A percentile compares a stretch with the other conserved stretches of the same genome.
These are phyloP conservation scores for Colletotrichum neosansevieriae DNA, from an alignment of 2,329 filamentous ascomycete genomes.

Conservation along the genomic window DNA sequence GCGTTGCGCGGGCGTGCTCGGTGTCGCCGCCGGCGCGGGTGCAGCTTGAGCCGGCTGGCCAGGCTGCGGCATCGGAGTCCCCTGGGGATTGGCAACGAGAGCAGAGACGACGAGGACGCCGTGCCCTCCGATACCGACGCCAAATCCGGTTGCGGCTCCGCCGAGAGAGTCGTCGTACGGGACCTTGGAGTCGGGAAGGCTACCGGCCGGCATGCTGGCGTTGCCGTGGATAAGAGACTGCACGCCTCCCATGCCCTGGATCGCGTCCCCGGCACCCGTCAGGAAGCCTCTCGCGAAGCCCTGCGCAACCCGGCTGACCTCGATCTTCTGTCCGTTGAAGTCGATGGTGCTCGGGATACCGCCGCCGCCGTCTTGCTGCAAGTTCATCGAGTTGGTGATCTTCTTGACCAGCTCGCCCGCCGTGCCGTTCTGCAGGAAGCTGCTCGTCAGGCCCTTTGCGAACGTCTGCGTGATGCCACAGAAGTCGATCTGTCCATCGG, in stretches of 20 bases:
- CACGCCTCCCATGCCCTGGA: slow-evolving; percentile 49
- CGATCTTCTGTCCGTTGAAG: slow-evolving; percentile 35
- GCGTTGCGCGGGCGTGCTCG: neutral
- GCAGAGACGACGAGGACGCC: slow-evolving; percentile 48
- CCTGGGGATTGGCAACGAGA: slow-evolving; percentile 44
- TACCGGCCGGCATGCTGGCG: slow-evolving; percentile 40
- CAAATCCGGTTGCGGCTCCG: slow-evolving; percentile 51
- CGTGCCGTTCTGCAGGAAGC: slow-evolving; percentile 50
- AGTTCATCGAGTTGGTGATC: slow-evolving; percentile 16
- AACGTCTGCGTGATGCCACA: slow-evolving; percentile 45
- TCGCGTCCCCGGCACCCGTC: slow-evolving; percentile 49
- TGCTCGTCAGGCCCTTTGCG: slow-evolving; percentile 47
- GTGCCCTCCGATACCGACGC: slow-evolving; percentile 50
- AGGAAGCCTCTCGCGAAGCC: slow-evolving; percentile 52
- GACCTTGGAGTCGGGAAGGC: slow-evolving; percentile 44
- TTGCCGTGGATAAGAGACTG: slow-evolving; percentile 48
- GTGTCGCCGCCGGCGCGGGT: neutral
- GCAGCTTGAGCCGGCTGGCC: neutral
- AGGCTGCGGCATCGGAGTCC: slow-evolving; percentile 1
- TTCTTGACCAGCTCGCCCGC: slow-evolving; percentile 43
- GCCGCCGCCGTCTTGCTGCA: slow-evolving; percentile 7
- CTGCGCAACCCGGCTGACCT: slow-evolving; percentile 48
- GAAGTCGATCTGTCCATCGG: slow-evolving; percentile 41
- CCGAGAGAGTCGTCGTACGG: slow-evolving; percentile 51
- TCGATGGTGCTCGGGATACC: slow-evolving; percentile 41